A percentile compares a stretch with the other conserved stretches of the same genome.
These are phyloP conservation scores for Smallanthus sonchifolius DNA, from an alignment of 129 eudicot genomes.

Conservation along the genomic window DNA sequence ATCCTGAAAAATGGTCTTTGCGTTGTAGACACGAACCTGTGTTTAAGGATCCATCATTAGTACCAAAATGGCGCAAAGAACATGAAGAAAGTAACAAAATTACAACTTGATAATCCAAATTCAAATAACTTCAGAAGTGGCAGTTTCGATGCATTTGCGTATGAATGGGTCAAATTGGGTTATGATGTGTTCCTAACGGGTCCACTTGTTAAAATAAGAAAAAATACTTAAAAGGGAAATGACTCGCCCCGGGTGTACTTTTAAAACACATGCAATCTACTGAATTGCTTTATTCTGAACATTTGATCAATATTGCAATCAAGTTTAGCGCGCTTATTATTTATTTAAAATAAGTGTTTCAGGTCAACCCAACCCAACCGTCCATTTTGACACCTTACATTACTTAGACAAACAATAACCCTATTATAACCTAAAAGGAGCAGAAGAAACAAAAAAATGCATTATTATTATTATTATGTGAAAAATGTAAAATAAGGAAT, in stretches of 20 bases:
- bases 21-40: slow-evolving; percentile 71
- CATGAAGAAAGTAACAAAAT: background rate
- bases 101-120: background rate
- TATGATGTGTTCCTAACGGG: background rate
- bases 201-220: background rate
- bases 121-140: background rate
- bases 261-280: background rate
- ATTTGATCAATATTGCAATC: background rate
- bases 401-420: background rate
- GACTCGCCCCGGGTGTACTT: background rate
- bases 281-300: background rate
- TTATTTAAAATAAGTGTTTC: background rate
- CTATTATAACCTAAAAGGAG: background rate
- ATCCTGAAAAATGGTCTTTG: slow-evolving; percentile 61
- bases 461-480: background rate
- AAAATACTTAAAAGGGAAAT: background rate
- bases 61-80: background rate
- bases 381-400: background rate
- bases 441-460: background rate
- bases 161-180: background rate
- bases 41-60: background rate
- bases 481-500: background rate
- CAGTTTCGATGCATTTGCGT: background rate
- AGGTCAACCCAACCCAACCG: background rate
- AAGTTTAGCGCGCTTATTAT: background rate